Base-by-base conservation (phyloP, 306 rosid genomes). In the Cucurbita ficifolia region DNA sequence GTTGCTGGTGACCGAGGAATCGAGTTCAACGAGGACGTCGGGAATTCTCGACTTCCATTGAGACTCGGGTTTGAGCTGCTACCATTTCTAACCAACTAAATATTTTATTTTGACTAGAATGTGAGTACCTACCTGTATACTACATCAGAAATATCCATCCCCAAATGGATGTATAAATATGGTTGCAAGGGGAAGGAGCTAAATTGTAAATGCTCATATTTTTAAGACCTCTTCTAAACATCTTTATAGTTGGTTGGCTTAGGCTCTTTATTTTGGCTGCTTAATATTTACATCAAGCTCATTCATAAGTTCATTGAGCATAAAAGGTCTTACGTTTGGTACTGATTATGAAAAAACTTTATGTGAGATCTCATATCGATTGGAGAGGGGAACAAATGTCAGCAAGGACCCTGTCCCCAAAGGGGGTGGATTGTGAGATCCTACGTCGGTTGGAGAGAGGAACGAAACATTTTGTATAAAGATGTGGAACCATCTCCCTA, bases 101-200 rank as follows among this genome's bases (percentile, higher is more conserved):
- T 68, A 24, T 45, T 45, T 39, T 22, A 2, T 68, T 67, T 45
- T 14, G 39, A 5, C 22, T 63, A 63, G 70, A 68, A 21, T 43
- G 38, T 69, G 73, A 69, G 35, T 18, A 64, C 36, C 22, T 22
- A 50, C 58, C 19, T 69, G 74, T 69, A 69, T 48, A 48, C 38
- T 65, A 67, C 72, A 67, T 19, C 43, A 69, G 74, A 69, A 49
- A 35, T 69, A 48, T 69, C 58, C 74, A 29, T 16, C 42, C 56
- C 56, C 56, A 29, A 22, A 49, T 69, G 74, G 74, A 69, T 69
- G 57, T 69, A 69, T 69, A 49, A 69, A 49, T 29, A 29, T 33
- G 53, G 43, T 24, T 46, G 45, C 10, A 22, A 48, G 38, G 72
- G 72, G 57, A 48, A 69, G 74, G 24, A 69, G 49, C 74, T 69